These are phyloP conservation scores for Nicotiana obtusifolia DNA, from an alignment of 257 asterid species.

Conservation along the genomic window DNA sequence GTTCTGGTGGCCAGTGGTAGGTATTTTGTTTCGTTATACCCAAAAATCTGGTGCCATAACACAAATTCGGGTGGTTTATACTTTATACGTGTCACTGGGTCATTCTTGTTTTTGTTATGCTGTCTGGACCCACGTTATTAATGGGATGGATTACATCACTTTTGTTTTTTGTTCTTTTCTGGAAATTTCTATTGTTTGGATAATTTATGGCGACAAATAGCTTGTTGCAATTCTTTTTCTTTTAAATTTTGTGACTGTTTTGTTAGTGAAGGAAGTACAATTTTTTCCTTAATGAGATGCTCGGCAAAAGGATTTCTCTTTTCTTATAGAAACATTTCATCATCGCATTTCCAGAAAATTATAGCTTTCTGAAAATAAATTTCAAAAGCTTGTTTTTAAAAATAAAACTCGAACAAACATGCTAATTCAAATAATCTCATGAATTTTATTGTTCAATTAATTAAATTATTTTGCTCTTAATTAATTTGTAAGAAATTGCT, in stretches of 20 bases:
- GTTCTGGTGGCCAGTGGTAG: background rate
- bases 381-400: too few species aligned
- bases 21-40: background rate
- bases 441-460: background rate
- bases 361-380: too few species aligned
- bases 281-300: too few species aligned
- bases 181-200: background rate
- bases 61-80: background rate
- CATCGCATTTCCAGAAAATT: too few species aligned
- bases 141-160: background rate
- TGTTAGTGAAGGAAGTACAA: too few species aligned
- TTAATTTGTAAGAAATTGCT: too few species aligned
- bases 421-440: background rate
- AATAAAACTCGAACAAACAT: too few species aligned
- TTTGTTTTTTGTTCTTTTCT: background rate
- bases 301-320: too few species aligned
- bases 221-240: too few species aligned
- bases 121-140: background rate
- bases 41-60: conserved; percentile 14
- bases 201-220: background rate
- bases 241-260: too few species aligned
- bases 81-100: background rate
- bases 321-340: too few species aligned
- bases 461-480: background rate
- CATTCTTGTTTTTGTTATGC: background rate